These are phyloP conservation scores for Adansonia grandidieri DNA, from an alignment of 441 rosid genomes.

Conservation along the genomic window DNA sequence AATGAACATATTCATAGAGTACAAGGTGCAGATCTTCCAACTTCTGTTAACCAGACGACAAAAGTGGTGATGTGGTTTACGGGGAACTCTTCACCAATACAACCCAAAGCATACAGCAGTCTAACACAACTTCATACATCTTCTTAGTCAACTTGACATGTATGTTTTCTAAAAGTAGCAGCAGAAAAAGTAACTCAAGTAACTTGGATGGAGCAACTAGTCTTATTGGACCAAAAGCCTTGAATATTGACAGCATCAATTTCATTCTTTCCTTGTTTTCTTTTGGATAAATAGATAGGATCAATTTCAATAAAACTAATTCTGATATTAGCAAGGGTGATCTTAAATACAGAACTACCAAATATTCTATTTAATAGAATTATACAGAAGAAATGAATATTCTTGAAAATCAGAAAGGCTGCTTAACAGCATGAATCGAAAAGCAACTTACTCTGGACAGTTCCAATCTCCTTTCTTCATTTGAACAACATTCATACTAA, in stretches of 20 bases:
- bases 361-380: background rate
- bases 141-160: background rate
- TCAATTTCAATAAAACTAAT: background rate
- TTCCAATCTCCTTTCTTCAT: slow-evolving; percentile 93
- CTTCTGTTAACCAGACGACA: background rate
- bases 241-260: background rate
- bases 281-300: background rate
- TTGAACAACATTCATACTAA: slow-evolving; percentile 39
- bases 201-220: background rate
- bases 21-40: background rate
- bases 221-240: background rate
- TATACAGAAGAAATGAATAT: background rate
- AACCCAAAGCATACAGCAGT: background rate
- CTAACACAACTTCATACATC: background rate
- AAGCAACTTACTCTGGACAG: slow-evolving; percentile 61
- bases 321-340: background rate
- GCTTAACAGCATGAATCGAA: slow-evolving; percentile 15
- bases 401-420: background rate
- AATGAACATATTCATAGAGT: background rate
- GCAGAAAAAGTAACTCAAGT: background rate
- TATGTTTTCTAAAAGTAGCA: background rate
- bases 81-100: background rate
- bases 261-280: background rate
- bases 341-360: background rate
- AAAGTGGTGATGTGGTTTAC: background rate